Evolutionary conservation across 495 filamentous ascomycete species (phyloP).

Genomic region (Tricharina praecox): DNA sequence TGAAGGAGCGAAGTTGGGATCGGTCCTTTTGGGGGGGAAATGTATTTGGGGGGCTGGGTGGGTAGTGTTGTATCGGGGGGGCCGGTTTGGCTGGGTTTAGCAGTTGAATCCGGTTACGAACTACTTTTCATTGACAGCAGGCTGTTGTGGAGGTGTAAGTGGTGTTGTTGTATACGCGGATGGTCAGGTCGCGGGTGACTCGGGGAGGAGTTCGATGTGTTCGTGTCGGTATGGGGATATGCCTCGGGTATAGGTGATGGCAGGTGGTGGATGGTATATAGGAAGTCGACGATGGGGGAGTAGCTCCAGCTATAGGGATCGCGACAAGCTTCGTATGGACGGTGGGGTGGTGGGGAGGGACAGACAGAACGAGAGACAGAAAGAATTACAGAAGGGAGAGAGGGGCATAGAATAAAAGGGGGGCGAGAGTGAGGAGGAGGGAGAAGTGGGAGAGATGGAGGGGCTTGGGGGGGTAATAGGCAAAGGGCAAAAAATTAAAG

Average conservation of each 20-base stretch:
- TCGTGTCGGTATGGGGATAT: too few species aligned
- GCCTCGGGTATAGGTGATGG: too few species aligned
- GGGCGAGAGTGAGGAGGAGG: too few species aligned
- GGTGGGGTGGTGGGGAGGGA: constrained; percentile 28
- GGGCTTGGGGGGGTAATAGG: constrained; percentile 23
- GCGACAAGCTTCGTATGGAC: constrained; percentile 23
- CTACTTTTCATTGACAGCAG: constrained; percentile 26
- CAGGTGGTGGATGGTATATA: too few species aligned
- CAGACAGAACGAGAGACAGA: constrained; percentile 30
- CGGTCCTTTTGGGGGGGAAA: too few species aligned
- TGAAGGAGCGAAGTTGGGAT: constrained; percentile 29
- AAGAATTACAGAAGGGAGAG: constrained; percentile 28
- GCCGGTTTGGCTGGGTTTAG: constrained; percentile 18
- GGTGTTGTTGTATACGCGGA: too few species aligned
- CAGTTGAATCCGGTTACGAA: constrained; percentile 22
- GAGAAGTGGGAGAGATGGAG: constrained; percentile 25
- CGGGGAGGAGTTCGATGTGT: too few species aligned
- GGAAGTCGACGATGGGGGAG: too few species aligned
- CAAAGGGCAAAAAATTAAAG: constrained; percentile 27
- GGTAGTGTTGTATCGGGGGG: neutral
- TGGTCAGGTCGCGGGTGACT: constrained; percentile 14
- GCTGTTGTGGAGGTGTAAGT: too few species aligned
- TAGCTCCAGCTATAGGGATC: constrained; percentile 20
- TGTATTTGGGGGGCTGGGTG: constrained; percentile 1
- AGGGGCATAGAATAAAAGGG: constrained; percentile 27